These are phyloP conservation scores for Ormosia semicastrata DNA, from an alignment of 306 rosid genomes.

Conservation along the genomic window DNA sequence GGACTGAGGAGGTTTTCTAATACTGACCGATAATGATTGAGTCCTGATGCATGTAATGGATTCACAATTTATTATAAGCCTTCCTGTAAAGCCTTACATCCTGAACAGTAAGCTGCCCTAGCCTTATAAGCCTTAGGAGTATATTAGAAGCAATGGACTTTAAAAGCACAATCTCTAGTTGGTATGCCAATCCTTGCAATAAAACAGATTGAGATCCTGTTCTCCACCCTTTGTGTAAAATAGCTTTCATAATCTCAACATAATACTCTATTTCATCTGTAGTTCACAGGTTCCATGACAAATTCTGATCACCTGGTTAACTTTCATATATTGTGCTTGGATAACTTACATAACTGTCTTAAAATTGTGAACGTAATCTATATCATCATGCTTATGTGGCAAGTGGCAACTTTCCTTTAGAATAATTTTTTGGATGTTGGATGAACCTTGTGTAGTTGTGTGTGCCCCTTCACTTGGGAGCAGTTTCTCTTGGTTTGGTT, in stretches of 20 bases:
- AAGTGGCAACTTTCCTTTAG: not conserved
- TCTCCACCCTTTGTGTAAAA: not conserved
- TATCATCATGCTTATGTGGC: not conserved
- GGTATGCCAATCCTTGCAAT: not conserved
- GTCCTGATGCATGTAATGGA: not conserved
- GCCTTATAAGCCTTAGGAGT: not conserved
- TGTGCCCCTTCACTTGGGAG: not conserved
- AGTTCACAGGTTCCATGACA: not conserved
- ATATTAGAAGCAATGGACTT: not conserved
- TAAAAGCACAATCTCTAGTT: not conserved
- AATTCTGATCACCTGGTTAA: not conserved
- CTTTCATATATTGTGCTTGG: not conserved
- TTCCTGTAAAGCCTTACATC: not conserved
- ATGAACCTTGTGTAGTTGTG: not conserved
- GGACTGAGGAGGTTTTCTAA: not conserved
- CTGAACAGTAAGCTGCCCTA: not conserved
- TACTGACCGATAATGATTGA: not conserved
- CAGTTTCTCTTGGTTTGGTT: conserved; percentile 61
- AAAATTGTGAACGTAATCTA: not conserved
- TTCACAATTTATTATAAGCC: not conserved
- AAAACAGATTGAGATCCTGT: not conserved
- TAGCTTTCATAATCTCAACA: too few species aligned
- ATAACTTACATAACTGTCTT: not conserved
- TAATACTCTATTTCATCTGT: too few species aligned
- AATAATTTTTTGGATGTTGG: not conserved